Base-by-base conservation (phyloP, 345 rosid species). In the Citrus hindsii region DNA sequence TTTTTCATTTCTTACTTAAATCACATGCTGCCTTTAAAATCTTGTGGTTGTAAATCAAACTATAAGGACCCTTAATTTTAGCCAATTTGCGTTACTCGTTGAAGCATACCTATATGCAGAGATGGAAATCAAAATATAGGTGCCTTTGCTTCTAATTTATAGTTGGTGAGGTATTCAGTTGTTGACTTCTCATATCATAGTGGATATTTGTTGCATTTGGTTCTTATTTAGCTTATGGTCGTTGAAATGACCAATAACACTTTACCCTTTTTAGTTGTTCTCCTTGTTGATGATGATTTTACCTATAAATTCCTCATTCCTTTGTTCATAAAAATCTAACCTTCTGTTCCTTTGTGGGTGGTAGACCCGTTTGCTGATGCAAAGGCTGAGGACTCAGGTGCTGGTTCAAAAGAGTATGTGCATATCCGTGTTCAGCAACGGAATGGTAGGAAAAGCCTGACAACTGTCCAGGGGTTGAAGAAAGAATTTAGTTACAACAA, bases 401-500 rank as follows among this genome's bases (percentile, higher is more conserved):
- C 92, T 21, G 94, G 93, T 53, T 51, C 90, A 60, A 91, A 90
- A 77, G 95, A 91, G 78, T 89, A 90, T 82, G 95, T 91, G 76
- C 95, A 91, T 53, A 88, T 90, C 30, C 95, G 98, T 77, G 59
- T 90, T 69, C 95, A 93, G 81, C 94, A 91, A 79, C 77, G 95
- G 51, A 93, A 93, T 82, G 97, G 97, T 84, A 86, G 94, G 85
- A 90, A 91, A 81, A 91, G 95, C 86, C 82, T 88, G 91, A 91
- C 96, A 59, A 91, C 94, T 22, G 94, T 93, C 74, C 95, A 91
- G 84, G 97, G 95, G 42, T 83, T 94, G 89, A 92, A 94, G 86
- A 92, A 92, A 84, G 94, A 92, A 73, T 94, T 88, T 81, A 92
- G 97, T 86, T 94, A 94, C 69, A 92, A 81, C 88, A 94, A 94